Base-by-base conservation (phyloP, 768 basidiomycete genomes). In the Clavaria fumosa region DNA sequence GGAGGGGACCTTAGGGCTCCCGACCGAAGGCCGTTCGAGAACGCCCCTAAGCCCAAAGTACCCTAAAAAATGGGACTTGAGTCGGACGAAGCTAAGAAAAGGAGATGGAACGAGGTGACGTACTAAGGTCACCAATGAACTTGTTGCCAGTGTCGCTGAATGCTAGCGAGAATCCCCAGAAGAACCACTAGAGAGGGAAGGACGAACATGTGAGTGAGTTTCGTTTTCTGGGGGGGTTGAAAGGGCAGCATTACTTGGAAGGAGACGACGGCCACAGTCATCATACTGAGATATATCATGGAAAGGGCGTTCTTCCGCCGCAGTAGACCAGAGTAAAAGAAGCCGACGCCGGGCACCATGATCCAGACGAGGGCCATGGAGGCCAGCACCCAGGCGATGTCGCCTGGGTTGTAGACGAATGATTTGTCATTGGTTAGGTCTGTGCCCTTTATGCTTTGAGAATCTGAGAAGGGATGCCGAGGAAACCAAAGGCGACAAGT, bases 101-200 rank as follows among this genome's bases (percentile, higher is more conserved):
- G 26, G 32, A n/a, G 19, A 20, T 14, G 2, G 33, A 43, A 23
- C 21, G 28, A 32, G 42, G 23, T 2, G 19, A 61, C 77, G 35
- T 43, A 79, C 82, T 66, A 23, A 99, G 68, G 47, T 93, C 62
- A 7, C 93, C 93, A 43, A 99, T 93, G 56, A 67, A 97, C n/a
- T 48, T 44, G 43, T 59, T 63, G 4, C 66, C 85, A 0, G 67
- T 72, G 10, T 86, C 82, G 43, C 78, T 81, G 62, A 97, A 97
- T 0, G 91, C 72, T 17, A 97, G 64, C 2, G 88, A 90, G 61
- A 70, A 96, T 2, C 91, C 91, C 91, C 91, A 95, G 67, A 93
- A 90, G 65, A 88, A 90, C 88, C 88, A 91, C 79, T 89, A 44
- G 11, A 42, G 43, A 21, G 4, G 5, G 15, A n/a, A n/a, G n/a